phyloP scores from a whole-genome alignment of 495 filamentous ascomycete species.

The Tuber umbilicatum region DNA sequence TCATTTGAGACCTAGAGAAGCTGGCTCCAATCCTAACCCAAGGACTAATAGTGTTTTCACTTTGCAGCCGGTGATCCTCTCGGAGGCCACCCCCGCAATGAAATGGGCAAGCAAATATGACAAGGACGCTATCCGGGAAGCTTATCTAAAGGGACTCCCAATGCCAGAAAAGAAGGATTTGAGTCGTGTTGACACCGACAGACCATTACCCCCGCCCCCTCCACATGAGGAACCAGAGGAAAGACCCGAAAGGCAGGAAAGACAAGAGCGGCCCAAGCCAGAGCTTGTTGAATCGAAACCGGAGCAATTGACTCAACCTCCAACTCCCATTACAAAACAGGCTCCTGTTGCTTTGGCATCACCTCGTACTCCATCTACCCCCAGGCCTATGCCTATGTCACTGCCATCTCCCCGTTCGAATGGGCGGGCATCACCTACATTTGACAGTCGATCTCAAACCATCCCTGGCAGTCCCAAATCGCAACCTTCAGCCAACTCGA shows the following conservation, averaged over 20 bases:
- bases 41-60: constrained; percentile 85
- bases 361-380: constrained; percentile 3
- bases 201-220: constrained; percentile 35
- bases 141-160: constrained; percentile 56
- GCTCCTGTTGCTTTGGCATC: neutral
- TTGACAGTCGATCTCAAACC: constrained; percentile 23
- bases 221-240: constrained; percentile 23
- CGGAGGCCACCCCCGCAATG: constrained; percentile 83
- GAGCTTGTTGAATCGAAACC: neutral
- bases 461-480: constrained; percentile 19
- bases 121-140: constrained; percentile 69
- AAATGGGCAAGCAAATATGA: constrained; percentile 92
- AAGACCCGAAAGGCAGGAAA: neutral
- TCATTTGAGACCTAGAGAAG: constrained; percentile 30
- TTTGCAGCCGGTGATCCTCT: constrained; percentile 76
- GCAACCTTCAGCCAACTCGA: constrained; percentile 31
- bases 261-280: neutral
- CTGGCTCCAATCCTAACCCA: constrained; percentile 36
- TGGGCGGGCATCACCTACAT: constrained; percentile 31
- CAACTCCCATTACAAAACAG: neutral
- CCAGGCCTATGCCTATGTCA: constrained; percentile 31
- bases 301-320: neutral
- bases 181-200: constrained; percentile 31
- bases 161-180: constrained; percentile 27
- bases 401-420: constrained; percentile 40